Conservation (phyloP, 495 filamentous ascomycete species). For the Sphaerosporella brunnea region DNA sequence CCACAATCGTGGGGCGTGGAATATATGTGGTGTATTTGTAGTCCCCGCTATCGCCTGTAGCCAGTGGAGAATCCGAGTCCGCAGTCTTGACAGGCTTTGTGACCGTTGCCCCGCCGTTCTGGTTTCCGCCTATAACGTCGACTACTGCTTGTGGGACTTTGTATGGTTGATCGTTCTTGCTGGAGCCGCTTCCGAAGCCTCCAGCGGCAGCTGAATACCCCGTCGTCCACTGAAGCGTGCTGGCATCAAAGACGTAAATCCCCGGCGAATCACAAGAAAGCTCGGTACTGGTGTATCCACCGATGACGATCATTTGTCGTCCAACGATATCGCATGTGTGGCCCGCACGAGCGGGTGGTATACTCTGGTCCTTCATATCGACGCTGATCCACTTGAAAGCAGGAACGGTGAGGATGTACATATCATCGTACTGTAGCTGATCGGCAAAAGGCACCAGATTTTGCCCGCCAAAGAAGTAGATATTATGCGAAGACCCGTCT, state of each 20-base stretch:
- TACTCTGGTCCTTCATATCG: slow-evolving; percentile 32
- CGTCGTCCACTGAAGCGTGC: slow-evolving; percentile 40
- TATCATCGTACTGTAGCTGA: slow-evolving; percentile 52
- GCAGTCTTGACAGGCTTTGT: slow-evolving; percentile 43
- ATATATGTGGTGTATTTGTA: slow-evolving; percentile 29
- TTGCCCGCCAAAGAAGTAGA: slow-evolving; percentile 63
- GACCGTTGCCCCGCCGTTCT: slow-evolving; percentile 45
- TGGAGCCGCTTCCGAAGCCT: slow-evolving; percentile 30
- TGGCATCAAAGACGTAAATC: slow-evolving; percentile 50
- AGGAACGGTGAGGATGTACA: slow-evolving; percentile 63
- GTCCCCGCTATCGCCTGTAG: slow-evolving; percentile 44
- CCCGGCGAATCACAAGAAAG: slow-evolving; percentile 50
- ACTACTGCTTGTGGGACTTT: slow-evolving; percentile 43
- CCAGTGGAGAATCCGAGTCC: slow-evolving; percentile 48
- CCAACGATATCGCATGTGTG: slow-evolving; percentile 53
- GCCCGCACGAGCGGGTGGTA: slow-evolving; percentile 46
- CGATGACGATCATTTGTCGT: slow-evolving; percentile 53
- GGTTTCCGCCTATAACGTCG: slow-evolving; percentile 43
- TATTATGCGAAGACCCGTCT: slow-evolving; percentile 51
- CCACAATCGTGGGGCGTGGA: slow-evolving; percentile 36
- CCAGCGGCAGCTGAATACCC: slow-evolving; percentile 37
- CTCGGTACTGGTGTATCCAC: slow-evolving; percentile 46
- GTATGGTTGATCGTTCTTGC: slow-evolving; percentile 29
- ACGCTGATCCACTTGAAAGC: slow-evolving; percentile 57
- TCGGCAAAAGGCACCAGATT: slow-evolving; percentile 41